Percentiles rank a stretch among this genome's conserved stretches.
Evolutionary conservation across 1,284 basidiomycete genomes (phyloP).

Genomic region (Rhodofomes roseus): DNA sequence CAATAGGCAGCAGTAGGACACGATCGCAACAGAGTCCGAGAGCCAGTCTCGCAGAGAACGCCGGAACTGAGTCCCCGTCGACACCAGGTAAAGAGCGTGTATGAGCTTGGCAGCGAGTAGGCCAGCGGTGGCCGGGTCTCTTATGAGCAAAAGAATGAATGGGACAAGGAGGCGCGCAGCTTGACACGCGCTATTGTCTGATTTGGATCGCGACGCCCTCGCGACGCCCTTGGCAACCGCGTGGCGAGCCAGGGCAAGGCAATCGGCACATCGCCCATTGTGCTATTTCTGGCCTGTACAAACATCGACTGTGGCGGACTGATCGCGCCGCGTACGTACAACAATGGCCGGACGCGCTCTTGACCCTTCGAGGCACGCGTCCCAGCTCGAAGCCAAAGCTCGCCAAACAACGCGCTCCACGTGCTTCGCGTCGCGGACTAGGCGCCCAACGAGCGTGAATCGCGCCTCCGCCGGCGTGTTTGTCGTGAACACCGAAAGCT

Average conservation of each 20-base stretch:
- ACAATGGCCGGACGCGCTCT: neutral
- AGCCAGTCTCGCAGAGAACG: constrained; percentile 3
- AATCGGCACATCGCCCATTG: neutral
- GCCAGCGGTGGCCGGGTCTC: neutral
- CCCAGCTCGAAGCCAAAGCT: neutral
- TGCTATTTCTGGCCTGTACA: neutral
- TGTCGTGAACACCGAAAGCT: too few species aligned
- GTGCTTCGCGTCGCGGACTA: neutral
- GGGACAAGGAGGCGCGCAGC: neutral
- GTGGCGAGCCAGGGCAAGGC: neutral
- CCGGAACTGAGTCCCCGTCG: neutral
- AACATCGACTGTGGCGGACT: neutral
- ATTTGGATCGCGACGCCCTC: neutral
- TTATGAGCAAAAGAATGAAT: constrained; percentile 1
- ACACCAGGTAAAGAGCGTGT: neutral
- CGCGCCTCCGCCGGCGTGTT: too few species aligned
- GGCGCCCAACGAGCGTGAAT: neutral
- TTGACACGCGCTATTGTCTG: neutral
- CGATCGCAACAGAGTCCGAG: constrained; percentile 3
- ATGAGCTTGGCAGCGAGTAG: neutral
- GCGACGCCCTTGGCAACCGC: neutral
- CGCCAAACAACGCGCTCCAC: neutral
- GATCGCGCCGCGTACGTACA: neutral
- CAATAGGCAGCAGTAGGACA: neutral
- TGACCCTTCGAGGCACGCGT: neutral